A percentile compares a stretch with the other conserved stretches of the same genome.
phyloP scores from a whole-genome alignment of 352 stramenopile genomes.

The Globisporangium takayamanum region DNA sequence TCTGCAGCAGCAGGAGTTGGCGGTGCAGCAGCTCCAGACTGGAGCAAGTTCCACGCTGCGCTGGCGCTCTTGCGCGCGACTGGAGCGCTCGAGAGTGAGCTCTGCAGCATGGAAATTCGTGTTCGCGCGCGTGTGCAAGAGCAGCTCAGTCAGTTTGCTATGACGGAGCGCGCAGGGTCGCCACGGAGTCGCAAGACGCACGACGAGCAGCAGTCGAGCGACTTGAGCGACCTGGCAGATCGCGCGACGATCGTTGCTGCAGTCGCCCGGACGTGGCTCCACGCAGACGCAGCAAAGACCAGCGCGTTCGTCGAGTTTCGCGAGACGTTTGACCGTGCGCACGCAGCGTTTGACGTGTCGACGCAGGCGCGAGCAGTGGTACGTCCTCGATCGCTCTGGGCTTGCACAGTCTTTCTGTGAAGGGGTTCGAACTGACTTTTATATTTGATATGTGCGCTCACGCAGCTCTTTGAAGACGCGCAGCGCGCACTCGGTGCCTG shows the following conservation, averaged over 20 bases:
- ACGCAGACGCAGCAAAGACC: slow-evolving; percentile 31
- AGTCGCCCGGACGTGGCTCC: slow-evolving; percentile 43
- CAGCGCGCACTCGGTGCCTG: slow-evolving; percentile 35
- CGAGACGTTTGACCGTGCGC: slow-evolving; percentile 20
- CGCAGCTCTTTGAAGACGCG: slow-evolving; percentile 41
- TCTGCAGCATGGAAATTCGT: slow-evolving; percentile 39
- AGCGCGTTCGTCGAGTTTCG: slow-evolving; percentile 48
- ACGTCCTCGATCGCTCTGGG: background rate
- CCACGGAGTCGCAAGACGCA: slow-evolving; percentile 22
- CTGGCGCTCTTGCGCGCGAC: slow-evolving; percentile 57
- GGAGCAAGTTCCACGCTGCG: slow-evolving; percentile 66
- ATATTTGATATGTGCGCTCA: background rate
- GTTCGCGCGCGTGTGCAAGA: slow-evolving; percentile 50
- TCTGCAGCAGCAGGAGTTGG: background rate
- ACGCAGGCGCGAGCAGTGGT: slow-evolving; percentile 15
- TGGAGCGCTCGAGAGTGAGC: slow-evolving; percentile 39
- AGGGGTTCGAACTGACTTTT: background rate
- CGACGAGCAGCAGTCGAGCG: slow-evolving; percentile 13
- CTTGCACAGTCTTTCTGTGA: background rate
- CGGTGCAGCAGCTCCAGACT: slow-evolving; percentile 27
- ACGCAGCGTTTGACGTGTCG: slow-evolving; percentile 7
- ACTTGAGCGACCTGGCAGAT: slow-evolving; percentile 30
- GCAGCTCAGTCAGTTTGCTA: slow-evolving; percentile 37
- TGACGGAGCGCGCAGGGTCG: background rate
- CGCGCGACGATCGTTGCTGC: slow-evolving; percentile 30